phyloP scores from a whole-genome alignment of 495 filamentous ascomycete genomes.

The Daldinia loculata region DNA sequence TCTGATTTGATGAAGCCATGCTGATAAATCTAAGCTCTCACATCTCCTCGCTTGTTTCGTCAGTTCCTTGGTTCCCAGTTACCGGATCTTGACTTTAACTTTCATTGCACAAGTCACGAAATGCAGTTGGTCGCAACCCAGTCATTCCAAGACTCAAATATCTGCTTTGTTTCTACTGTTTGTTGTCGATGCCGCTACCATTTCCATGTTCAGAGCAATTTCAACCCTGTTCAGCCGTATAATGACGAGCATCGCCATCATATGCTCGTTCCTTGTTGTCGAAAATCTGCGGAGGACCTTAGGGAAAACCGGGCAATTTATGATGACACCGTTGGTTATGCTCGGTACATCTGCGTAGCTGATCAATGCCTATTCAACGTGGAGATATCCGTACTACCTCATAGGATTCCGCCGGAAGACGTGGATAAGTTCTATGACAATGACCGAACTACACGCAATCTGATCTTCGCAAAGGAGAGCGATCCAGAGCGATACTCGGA shows the following conservation, averaged over 20 bases:
- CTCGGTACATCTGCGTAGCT: conserved; percentile 68
- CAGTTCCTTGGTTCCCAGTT: conserved; percentile 33
- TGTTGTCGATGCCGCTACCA: conserved; percentile 40
- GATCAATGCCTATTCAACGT: conserved; percentile 63
- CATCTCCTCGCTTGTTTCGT: conserved; percentile 38
- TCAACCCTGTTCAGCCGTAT: neutral
- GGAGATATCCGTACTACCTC: conserved; percentile 63
- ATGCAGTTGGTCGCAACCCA: conserved; percentile 39
- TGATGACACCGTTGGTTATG: conserved; percentile 26
- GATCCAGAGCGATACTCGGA: conserved; percentile 69
- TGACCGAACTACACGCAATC: conserved; percentile 59
- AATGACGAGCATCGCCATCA: conserved; percentile 36
- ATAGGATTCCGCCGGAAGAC: conserved; percentile 37
- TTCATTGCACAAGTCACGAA: conserved; percentile 33
- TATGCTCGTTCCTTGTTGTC: conserved; percentile 37
- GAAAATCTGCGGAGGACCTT: conserved; percentile 4
- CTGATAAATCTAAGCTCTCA: conserved; percentile 26
- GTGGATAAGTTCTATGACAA: conserved; percentile 66
- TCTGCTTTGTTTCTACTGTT: conserved; percentile 32
- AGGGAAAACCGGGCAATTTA: neutral
- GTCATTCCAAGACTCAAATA: conserved; percentile 6
- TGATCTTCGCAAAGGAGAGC: conserved; percentile 60
- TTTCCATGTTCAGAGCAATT: conserved; percentile 36
- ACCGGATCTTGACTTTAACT: conserved; percentile 12
- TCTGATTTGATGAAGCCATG: neutral